Evolutionary conservation across 73 alveolate genomes (phyloP), one percentile per base, ranked within the genome.

Genomic region (Stentor coeruleus): DNA sequence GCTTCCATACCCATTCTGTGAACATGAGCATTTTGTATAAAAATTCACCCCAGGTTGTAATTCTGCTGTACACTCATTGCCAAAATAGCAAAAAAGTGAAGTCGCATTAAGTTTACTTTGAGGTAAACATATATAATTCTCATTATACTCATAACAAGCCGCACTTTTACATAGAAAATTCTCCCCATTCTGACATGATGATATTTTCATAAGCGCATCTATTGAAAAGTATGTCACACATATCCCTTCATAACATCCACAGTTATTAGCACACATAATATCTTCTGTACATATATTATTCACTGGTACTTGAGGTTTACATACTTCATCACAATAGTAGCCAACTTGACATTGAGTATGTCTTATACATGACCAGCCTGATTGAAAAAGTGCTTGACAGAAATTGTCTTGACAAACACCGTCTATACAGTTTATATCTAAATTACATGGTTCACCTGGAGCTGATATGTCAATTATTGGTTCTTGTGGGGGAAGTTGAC

Each of bases 301-400:
- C 6, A 49, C 66, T 11, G 28, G 28, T 20, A 11, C 20, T 20
- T 11, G 20, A 11, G 66, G 20, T 20, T 20, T 49, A 20, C 66
- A 49, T 11, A 20, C 20, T 1, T 40, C 37, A 31, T 20, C n/a
- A 2, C 79, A 66, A 66, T 20, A 66, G 1, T 28, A 33, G 36
- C 79, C 79, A 1, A 66, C 79, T 20, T 66, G 49, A 66, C 79
- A 66, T 66, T 66, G 79, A 2, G 39, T 15, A 33, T 66, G 49
- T 26, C 33, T 20, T 26, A 40, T 26, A 40, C 79, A 66, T 26
- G 39, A 37, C n/a, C 42, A 28, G 14, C 37, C 37, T 26, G 33
- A 20, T 28, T 20, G 42, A n/a, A n/a, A n/a, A 1, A 66, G 37
- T 66, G 49, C 79, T 66, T 66, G 20, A 66, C 79, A 66, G 11